phyloP scores from a whole-genome alignment of 805 yeast genomes.

The Peterozyma xylosa region DNA sequence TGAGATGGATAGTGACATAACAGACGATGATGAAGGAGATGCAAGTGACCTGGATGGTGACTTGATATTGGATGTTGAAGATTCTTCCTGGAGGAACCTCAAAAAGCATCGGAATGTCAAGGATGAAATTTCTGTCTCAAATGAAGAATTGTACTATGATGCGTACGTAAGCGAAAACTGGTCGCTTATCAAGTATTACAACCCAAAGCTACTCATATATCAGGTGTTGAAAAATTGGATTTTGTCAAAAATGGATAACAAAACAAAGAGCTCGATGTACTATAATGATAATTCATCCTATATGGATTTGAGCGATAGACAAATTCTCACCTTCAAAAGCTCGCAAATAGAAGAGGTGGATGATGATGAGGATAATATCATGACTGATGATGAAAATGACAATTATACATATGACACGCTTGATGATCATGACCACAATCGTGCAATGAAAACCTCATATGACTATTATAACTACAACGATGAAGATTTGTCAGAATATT shows the following conservation, averaged over 20 bases:
- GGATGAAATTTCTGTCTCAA: slow-evolving; percentile 10
- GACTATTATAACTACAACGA: too few species aligned
- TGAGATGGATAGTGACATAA: neutral
- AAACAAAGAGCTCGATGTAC: neutral
- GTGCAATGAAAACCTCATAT: too few species aligned
- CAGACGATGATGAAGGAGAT: neutral
- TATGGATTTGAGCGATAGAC: neutral
- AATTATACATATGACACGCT: neutral
- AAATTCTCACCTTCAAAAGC: slow-evolving; percentile 2
- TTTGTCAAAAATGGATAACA: slow-evolving; percentile 1
- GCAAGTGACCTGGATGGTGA: slow-evolving; percentile 5
- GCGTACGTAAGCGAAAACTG: slow-evolving; percentile 13
- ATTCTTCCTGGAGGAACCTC: neutral
- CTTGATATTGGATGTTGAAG: slow-evolving; percentile 8
- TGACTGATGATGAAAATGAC: slow-evolving; percentile 2
- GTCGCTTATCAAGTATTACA: slow-evolving; percentile 17
- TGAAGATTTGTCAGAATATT: too few species aligned
- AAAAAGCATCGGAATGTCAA: neutral
- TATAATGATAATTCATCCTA: neutral
- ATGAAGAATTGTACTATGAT: slow-evolving; percentile 15
- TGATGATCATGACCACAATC: too few species aligned
- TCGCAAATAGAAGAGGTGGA: slow-evolving; percentile 13
- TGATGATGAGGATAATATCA: slow-evolving; percentile 9
- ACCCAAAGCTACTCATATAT: slow-evolving; percentile 14
- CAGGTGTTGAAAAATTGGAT: slow-evolving; percentile 12